Evolutionary conservation across 768 basidiomycete genomes (phyloP).

Genomic region (Phylloporus sp.): DNA sequence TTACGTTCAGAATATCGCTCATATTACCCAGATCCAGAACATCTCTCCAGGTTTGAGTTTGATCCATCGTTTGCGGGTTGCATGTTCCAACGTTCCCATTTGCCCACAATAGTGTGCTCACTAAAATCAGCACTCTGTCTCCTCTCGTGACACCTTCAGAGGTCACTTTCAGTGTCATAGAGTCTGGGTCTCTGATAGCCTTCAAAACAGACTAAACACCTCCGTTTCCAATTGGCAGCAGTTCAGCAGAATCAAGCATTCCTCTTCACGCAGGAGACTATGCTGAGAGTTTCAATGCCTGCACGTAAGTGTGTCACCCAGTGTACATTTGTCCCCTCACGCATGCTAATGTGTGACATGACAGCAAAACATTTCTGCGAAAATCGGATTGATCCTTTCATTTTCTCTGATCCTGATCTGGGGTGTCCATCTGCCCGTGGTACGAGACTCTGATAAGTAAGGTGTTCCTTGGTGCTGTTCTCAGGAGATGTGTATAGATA

Average conservation of each 20-base stretch:
- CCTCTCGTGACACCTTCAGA: constrained; percentile 92
- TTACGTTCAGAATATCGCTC: too few relatives aligned
- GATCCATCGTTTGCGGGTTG: constrained; percentile 10
- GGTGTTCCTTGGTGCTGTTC: neutral
- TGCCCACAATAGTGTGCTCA: constrained; percentile 54
- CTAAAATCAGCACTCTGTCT: constrained; percentile 73
- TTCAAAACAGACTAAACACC: constrained; percentile 63
- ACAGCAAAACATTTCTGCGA: constrained; percentile 82
- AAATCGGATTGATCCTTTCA: constrained; percentile 87
- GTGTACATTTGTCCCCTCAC: constrained; percentile 8
- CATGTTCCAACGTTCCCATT: neutral
- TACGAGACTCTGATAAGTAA: constrained; percentile 33
- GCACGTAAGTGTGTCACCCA: constrained; percentile 62
- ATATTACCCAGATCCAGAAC: constrained; percentile 62
- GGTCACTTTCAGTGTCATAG: constrained; percentile 43
- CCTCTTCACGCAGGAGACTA: constrained; percentile 95
- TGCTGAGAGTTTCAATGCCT: constrained; percentile 92
- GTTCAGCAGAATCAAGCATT: constrained; percentile 90
- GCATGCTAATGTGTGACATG: constrained; percentile 1
- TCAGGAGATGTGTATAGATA: constrained; percentile 40
- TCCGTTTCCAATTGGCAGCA: constrained; percentile 72
- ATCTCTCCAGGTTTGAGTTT: constrained; percentile 59
- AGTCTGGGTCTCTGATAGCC: constrained; percentile 26
- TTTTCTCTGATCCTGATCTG: constrained; percentile 94
- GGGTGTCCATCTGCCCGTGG: constrained; percentile 92